Base-by-base conservation (phyloP, 805 yeast species). In the Wickerhamomyces queroliae region DNA sequence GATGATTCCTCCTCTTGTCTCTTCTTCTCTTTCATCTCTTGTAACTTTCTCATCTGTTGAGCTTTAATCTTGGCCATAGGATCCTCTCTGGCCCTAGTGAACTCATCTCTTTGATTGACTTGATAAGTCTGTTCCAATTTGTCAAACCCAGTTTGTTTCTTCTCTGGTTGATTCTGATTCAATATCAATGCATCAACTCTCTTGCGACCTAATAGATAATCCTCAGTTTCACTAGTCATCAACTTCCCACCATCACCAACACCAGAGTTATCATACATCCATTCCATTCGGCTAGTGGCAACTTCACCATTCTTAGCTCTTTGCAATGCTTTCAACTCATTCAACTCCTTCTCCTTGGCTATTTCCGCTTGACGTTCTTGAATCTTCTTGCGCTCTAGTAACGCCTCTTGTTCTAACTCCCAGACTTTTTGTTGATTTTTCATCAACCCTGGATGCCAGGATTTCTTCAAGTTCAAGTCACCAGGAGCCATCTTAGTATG, bases 361-460 rank as follows among this genome's bases (percentile, higher is more conserved):
- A 83, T 67, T 58, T 87, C 95, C 38, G 70, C 67, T 44, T 78
- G 77, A 23, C 83, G 63, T 50, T 80, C 80, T 43, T 77, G 71
- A 25, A 81, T 76, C 52, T 74, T 73, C 48, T 74, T 74, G 35
- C 80, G 73, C 52, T 86, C 95, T n/a, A 74, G 73, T 7, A 87
- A 63, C 8, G 83, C 79, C 30, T 81, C 81, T 55, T 86, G 89
- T 54, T 93, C 97, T 39, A 68, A 70, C 47, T 78, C 71, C 91
- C 95, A 83, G 26, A 91, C 90, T 53, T 81, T 84, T 48, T 80
- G 81, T 62, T 82, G 88, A 67, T 91, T 91, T 58, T 83, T 85
- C 56, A 85, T 67, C 37, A 87, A 69, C 35, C 83, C 90, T 3
- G 99, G 97, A 60, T 91, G 88, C 99, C 98, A 91, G 45, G 98